Base-by-base conservation (phyloP, 306 rosid species). In the Argentina anserina region DNA sequence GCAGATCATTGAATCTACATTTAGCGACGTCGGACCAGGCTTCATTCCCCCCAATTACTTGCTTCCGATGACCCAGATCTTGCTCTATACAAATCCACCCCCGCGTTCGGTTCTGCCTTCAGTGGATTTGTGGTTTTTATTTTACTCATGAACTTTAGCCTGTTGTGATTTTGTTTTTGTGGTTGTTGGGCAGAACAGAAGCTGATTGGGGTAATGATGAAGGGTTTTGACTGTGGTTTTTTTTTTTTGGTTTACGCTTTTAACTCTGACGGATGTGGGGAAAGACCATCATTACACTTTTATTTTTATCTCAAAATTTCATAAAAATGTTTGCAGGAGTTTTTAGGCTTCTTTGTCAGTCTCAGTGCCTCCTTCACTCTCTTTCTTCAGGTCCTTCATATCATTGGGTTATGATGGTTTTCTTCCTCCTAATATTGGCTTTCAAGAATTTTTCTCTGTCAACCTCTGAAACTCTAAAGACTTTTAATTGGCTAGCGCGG, bases 21-120 rank as follows among this genome's bases (percentile, higher is more conserved):
- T 52, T 75, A 79, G 77, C 59, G 84, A 78, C 86, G 72, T 85
- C 89, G 89, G 89, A 85, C 89, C 89, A 85, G 89, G 89, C 89
- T 85, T 85, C 89, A 85, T 85, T 85, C 89, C 89, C 89, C 89
- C 84, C 89, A 85, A 82, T 82, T 82, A 50, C 67, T 71, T 55
- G 79, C 82, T 82, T 85, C 84, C 66, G 21, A 37, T 23, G 36
- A 14, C 21, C 2, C 77, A 7, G 45, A 62, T 58, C 75, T 55
- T 42, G 40, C 45, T 55, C 33, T 13, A 13, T 34, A 34, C 17
- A 33, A 34, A 61, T 31, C 42, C 5, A 14, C 42, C 31, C 39
- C 39, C 31, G 14, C 7, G 39, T 17, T 9, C 8, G 6, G 15
- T 39, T 5, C 64, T 62, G 72, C 23, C 33, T 53, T 58, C 47